Evolutionary conservation across 805 yeast species (phyloP), one percentile per base, ranked within the genome.

Genomic region (Lachancea fermentati): DNA sequence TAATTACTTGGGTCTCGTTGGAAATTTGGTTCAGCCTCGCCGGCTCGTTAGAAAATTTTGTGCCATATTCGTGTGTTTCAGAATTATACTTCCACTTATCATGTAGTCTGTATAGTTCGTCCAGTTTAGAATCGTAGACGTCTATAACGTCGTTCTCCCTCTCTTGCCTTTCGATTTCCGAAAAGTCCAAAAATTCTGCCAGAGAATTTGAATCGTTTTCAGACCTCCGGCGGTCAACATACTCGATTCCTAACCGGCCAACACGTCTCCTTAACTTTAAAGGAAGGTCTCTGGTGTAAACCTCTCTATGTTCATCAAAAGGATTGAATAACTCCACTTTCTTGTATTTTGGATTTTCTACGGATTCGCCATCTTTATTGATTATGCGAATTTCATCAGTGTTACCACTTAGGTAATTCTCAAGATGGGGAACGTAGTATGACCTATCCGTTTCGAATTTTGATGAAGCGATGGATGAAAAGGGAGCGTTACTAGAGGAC

Each of bases 1-100:
- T 70, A 22, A 91, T 85, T 1, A 85, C 80, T 62, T 89, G 97
- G 1, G 96, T 88, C 37, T 81, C 91, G 39, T 81, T 81, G 11
- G 87, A 76, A 31, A 89, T 86, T 47, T 83, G 82, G 56, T 89
- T 89, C 52, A 89, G 70, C 41, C 75, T 73, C 0, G 95, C 79
- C 0, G 97, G 96, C 60, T 87, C 96, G 44, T 75, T 72, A 44
- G 79, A 71, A 41, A 85, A 69, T 26, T 82, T 83, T 53, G 62
- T 66, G 43, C 66, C 65, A 38, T 58, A 55, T 6, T 66, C 65
- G 36, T 59, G 52, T 32, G 54, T 74, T 43, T 84, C 89, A 30
- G 70, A 63, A 58, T 83, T 89, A 54, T 75, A 81, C 52, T 68
- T 76, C 84, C 84, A 84, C 46, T 78, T 72, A 37, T 81, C 81